Percentiles rank a stretch among this genome's conserved stretches.
Evolutionary conservation across 208 protist species (phyloP).

Genomic region (Leishmania tarentolae): DNA sequence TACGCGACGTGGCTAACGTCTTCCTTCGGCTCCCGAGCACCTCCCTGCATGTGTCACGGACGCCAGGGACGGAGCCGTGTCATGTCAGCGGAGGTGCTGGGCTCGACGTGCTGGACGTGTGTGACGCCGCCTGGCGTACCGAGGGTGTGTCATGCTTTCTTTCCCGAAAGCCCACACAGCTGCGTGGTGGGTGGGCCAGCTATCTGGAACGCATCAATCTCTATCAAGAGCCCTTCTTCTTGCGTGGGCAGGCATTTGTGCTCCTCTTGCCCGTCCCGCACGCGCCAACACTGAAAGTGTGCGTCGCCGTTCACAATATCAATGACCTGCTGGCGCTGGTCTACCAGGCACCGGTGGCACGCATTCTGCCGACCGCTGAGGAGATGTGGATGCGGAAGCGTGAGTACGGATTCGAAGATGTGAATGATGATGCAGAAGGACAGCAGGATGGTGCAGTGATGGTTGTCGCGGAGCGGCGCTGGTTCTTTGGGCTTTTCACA

Average conservation of each 20-base stretch:
- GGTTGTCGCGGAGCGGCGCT: conserved; percentile 29
- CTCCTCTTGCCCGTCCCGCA: conserved; percentile 68
- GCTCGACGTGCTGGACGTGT: conserved; percentile 49
- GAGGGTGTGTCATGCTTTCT: conserved; percentile 67
- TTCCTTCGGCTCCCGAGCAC: conserved; percentile 52
- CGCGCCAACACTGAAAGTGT: conserved; percentile 60
- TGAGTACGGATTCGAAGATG: conserved; percentile 24
- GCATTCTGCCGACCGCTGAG: conserved; percentile 41
- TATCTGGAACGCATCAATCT: conserved; percentile 65
- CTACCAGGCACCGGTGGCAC: conserved; percentile 37
- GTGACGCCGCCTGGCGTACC: conserved; percentile 42
- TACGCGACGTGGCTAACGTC: conserved; percentile 64
- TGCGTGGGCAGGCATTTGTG: conserved; percentile 62
- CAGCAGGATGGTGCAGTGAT: neutral
- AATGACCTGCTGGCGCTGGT: conserved; percentile 69
- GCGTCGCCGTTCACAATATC: conserved; percentile 68
- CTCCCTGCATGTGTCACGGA: neutral
- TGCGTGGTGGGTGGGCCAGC: conserved; percentile 57
- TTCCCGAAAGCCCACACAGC: conserved; percentile 37
- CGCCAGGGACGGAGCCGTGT: neutral
- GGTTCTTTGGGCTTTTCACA: conserved; percentile 42
- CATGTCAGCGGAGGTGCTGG: neutral
- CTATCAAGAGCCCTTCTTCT: conserved; percentile 68
- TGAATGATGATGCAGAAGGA: conserved; percentile 8
- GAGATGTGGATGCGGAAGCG: conserved; percentile 45